Conservation (phyloP, 2,329 filamentous ascomycete genomes). For the Epicoccum nigrum region DNA sequence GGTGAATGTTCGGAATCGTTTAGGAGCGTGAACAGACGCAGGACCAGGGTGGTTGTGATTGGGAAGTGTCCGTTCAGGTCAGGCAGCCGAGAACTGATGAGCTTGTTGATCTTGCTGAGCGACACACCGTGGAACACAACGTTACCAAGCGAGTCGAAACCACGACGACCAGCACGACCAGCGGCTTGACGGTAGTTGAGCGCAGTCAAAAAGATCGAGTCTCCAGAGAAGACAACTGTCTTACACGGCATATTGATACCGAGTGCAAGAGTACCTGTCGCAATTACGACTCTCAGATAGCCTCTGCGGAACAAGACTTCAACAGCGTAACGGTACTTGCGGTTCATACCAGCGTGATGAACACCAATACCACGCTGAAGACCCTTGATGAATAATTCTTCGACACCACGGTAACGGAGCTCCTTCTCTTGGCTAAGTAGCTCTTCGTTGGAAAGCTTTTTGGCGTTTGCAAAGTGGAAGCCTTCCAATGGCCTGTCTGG, state of each 20-base stretch:
- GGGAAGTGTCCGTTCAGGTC: conserved; percentile 80
- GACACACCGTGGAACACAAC: conserved; percentile 76
- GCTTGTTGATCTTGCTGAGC: conserved; percentile 65
- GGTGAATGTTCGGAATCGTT: conserved; percentile 68
- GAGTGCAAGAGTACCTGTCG: conserved; percentile 75
- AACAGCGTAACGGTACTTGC: conserved; percentile 73
- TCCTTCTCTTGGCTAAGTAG: conserved; percentile 61
- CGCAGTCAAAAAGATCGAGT: conserved; percentile 74
- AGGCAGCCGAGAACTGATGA: conserved; percentile 75
- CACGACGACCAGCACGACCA: conserved; percentile 78
- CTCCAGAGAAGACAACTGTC: conserved; percentile 77
- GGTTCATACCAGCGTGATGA: conserved; percentile 81
- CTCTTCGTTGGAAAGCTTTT: conserved; percentile 64
- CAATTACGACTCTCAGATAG: conserved; percentile 72
- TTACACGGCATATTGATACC: conserved; percentile 78
- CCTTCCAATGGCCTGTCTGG: conserved; percentile 66
- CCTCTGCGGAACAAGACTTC: conserved; percentile 78
- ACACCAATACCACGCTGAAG: conserved; percentile 73
- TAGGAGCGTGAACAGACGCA: conserved; percentile 71
- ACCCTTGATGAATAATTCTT: conserved; percentile 62
- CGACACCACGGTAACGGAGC: conserved; percentile 59
- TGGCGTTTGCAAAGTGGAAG: conserved; percentile 71
- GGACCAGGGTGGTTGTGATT: conserved; percentile 73
- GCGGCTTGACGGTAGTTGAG: conserved; percentile 79
- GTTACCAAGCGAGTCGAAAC: conserved; percentile 81